phyloP scores from a whole-genome alignment of 441 rosid species.

The Mallotus japonicus region DNA sequence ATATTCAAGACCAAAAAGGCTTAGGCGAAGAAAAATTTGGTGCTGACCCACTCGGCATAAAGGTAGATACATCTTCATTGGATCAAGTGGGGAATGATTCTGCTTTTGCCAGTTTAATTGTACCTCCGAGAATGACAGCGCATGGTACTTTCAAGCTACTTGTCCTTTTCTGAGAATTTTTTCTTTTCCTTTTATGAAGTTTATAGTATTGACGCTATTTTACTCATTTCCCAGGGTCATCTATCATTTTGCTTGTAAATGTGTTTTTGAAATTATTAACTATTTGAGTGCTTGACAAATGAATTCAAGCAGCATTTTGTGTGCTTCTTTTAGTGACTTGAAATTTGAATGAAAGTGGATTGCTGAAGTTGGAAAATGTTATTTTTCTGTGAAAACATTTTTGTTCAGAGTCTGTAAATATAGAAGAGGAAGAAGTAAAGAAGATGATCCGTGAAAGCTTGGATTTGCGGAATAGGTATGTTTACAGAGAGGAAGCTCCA shows the following conservation, averaged over 20 bases:
- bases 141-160: constrained; percentile 29
- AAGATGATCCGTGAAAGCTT: constrained; percentile 54
- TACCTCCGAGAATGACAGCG: constrained; percentile 28
- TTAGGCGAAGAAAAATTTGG: constrained; percentile 19
- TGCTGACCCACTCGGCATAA: constrained; percentile 23
- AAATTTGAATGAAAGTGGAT: neutral
- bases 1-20: constrained; percentile 28
- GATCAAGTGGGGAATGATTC: constrained; percentile 26
- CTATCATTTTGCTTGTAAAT: neutral
- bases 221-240: neutral
- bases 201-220: neutral
- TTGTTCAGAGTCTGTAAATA: constrained; percentile 34
- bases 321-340: neutral
- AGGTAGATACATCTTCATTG: constrained; percentile 27
- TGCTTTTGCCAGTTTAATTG: constrained; percentile 21
- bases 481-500: constrained; percentile 60
- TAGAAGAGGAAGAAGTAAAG: constrained; percentile 53
- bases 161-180: neutral
- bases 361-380: neutral
- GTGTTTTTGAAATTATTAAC: neutral
- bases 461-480: constrained; percentile 53
- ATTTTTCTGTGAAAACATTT: constrained; percentile 12
- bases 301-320: neutral
- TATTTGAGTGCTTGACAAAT: neutral
- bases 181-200: neutral